Conservation (phyloP, 495 filamentous ascomycete species). For the Letharia lupina region DNA sequence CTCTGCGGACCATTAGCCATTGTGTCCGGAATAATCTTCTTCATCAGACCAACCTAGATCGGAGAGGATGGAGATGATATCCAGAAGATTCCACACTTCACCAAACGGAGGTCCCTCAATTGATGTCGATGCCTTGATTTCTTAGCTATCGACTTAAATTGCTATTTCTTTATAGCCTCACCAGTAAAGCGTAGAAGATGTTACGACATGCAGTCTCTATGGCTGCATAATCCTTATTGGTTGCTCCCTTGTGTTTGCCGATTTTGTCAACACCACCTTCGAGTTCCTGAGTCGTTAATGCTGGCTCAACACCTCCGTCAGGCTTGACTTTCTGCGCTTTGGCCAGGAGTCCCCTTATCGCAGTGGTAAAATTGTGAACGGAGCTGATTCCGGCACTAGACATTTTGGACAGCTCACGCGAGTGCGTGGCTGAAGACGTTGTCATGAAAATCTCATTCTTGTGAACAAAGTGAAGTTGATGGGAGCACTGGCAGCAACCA, state of each 20-base stretch:
- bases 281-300: constrained; percentile 49
- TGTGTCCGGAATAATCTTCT: constrained; percentile 25
- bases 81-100: constrained; percentile 84
- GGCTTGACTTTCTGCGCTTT: constrained; percentile 59
- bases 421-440: background rate
- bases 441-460: constrained; percentile 1
- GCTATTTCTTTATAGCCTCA: constrained; percentile 35
- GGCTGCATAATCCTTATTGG: constrained; percentile 41
- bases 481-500: background rate
- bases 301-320: constrained; percentile 63
- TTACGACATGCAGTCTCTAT: constrained; percentile 72
- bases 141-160: constrained; percentile 16
- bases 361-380: constrained; percentile 45
- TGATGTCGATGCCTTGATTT: constrained; percentile 50
- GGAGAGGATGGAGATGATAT: constrained; percentile 77
- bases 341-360: constrained; percentile 54
- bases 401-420: constrained; percentile 31
- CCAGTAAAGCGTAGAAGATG: constrained; percentile 66
- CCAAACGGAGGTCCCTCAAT: constrained; percentile 71
- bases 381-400: constrained; percentile 43
- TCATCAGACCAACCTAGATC: constrained; percentile 51
- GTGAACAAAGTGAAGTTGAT: background rate
- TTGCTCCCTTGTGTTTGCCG: constrained; percentile 21
- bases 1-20: constrained; percentile 38
- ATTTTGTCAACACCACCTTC: constrained; percentile 26